Evolutionary conservation across 129 eudicot species (phyloP).

Genomic region (Calendula officinalis): DNA sequence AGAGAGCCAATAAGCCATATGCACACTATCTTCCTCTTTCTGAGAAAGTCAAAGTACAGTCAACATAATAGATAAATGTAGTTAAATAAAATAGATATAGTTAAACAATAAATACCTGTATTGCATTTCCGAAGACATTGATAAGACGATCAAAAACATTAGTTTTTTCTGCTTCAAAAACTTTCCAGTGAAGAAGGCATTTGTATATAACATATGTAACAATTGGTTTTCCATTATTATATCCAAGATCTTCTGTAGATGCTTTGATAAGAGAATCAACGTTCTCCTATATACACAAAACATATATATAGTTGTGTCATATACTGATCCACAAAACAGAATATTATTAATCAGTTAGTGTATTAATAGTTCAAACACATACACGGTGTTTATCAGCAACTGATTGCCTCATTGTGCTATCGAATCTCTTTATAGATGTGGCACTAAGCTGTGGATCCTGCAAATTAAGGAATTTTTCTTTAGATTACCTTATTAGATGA

Average conservation of each 20-base stretch:
- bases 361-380: conserved; percentile 25
- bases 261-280: conserved; percentile 77
- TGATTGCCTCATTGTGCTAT: conserved; percentile 52
- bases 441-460: conserved; percentile 50
- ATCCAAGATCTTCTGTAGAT: conserved; percentile 74
- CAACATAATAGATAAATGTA: conserved; percentile 3
- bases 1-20: conserved; percentile 89
- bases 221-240: conserved; percentile 88
- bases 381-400: conserved; percentile 67
- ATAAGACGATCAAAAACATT: conserved; percentile 92
- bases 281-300: conserved; percentile 60
- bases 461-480: conserved; percentile 9
- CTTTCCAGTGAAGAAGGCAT: conserved; percentile 94
- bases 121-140: conserved; percentile 82
- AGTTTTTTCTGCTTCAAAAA: conserved; percentile 89
- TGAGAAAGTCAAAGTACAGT: conserved; percentile 30
- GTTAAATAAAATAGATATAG: conserved; percentile 3
- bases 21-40: conserved; percentile 75
- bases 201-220: conserved; percentile 86
- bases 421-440: conserved; percentile 54
- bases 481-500: background rate
- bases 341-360: background rate
- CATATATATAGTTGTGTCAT: background rate
- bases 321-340: background rate
- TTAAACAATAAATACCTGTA: no score